phyloP scores from a whole-genome alignment of 768 basidiomycete genomes.

The Kwoniella sp. region DNA sequence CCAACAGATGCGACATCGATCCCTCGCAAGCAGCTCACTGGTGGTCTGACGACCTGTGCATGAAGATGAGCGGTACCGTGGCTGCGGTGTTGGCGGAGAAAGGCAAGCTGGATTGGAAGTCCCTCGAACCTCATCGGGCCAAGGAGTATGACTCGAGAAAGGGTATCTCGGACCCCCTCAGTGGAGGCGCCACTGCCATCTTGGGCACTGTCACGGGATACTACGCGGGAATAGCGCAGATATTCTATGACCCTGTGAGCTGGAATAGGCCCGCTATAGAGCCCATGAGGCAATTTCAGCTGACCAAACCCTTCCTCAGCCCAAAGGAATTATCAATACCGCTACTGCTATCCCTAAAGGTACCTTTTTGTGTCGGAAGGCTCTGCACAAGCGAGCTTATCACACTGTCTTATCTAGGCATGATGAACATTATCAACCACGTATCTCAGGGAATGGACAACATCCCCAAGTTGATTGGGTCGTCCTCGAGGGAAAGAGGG shows the following conservation, averaged over 20 bases:
- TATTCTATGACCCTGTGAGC: conserved; percentile 59
- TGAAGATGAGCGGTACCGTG: conserved; percentile 64
- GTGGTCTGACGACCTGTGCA: conserved; percentile 62
- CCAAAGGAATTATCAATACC: conserved; percentile 61
- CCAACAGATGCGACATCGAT: conserved; percentile 62
- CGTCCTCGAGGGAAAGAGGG: conserved; percentile 58
- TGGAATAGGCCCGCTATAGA: neutral
- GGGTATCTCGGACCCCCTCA: conserved; percentile 59
- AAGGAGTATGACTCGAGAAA: conserved; percentile 60
- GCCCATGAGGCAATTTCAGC: neutral
- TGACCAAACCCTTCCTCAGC: conserved; percentile 40
- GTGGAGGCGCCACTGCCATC: conserved; percentile 61
- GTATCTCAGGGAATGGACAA: conserved; percentile 27
- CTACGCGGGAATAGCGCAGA: conserved; percentile 60
- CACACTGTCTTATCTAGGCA: conserved; percentile 48
- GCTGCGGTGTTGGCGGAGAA: conserved; percentile 62
- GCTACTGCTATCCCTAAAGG: conserved; percentile 62
- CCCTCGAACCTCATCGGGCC: conserved; percentile 62
- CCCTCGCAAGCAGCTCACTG: conserved; percentile 63
- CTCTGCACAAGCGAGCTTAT: neutral
- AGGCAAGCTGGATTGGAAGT: conserved; percentile 58
- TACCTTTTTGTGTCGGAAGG: conserved; percentile 25
- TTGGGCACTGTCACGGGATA: conserved; percentile 63
- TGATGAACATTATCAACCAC: conserved; percentile 57
- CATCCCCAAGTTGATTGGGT: conserved; percentile 59